Base-by-base conservation (phyloP, 192 early-diverging fungal genomes). In the Paraglomus brasilianum region DNA sequence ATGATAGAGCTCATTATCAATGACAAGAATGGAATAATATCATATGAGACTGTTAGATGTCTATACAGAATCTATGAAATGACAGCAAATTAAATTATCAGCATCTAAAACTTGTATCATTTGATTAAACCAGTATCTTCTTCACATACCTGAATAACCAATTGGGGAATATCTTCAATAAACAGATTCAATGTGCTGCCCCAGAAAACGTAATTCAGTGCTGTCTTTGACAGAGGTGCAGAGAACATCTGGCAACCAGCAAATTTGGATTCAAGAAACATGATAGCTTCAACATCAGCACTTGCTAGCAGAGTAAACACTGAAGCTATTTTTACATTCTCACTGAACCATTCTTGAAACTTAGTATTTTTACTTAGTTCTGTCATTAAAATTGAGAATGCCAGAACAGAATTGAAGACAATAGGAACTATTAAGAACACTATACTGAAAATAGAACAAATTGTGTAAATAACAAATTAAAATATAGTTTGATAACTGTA, bases 81-180 rank as follows among this genome's bases (percentile, higher is more conserved):
- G 24, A 30, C 5, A 1, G 48, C 0, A n/a, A 9, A 24, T 36
- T 30, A 11, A 14, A 22, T 64, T 64, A 22, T 22, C 8, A 5
- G 36, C 14, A 21, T 7, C 10, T 62, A 44, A 62, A 61, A 9
- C 22, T 58, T 11, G 4, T n/a, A 15, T 10, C n/a, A 44, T 17
- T 22, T 47, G 19, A 47, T 64, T 14, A 30, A 30, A 30, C 30
- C 30, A 30, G 30, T 30, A 30, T 30, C 30, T 30, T 30, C 30
- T 30, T 30, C 30, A 30, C 13, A 19, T 66, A 66, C 64, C 49
- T 66, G 64, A 52, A 66, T 43, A 8, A 51, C 24, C 15, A 66
- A 41, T 50, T 51, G 64, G 42, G 64, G 64, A 51, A 66, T 5
- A 66, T 66, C 64, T 19, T 66, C 64, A 51, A 36, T 51, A 17